Conservation (phyloP, 78 protist species). For the Dictyostelium intermedium region DNA sequence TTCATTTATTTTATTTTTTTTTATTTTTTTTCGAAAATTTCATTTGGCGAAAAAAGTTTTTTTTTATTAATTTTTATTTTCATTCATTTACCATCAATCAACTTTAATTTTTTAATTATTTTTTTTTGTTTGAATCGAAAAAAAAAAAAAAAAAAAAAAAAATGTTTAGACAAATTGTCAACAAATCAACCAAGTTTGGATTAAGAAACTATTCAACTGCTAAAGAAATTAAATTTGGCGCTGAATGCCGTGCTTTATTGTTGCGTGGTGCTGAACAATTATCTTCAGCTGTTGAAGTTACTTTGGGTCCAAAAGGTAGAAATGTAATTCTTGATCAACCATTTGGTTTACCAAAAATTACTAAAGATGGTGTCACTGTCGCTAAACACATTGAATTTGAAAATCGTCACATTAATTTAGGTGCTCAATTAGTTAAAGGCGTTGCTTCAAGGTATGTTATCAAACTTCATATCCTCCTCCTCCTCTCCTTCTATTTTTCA, state of each 20-base stretch:
- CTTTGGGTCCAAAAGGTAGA: conserved; percentile 99
- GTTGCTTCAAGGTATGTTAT: conserved; percentile 95
- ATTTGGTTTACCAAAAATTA: conserved; percentile 98
- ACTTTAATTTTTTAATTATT: background rate
- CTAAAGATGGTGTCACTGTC: conserved; percentile 99
- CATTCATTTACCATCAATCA: background rate
- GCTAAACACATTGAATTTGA: conserved; percentile 98
- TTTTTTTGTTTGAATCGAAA: background rate
- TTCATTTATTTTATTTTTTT: background rate
- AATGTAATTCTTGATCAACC: conserved; percentile 97
- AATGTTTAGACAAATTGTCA: background rate
- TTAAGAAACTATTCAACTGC: conserved; percentile 76
- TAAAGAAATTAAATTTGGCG: conserved; percentile 94
- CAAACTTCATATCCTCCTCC: too few species aligned
- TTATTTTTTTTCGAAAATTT: background rate
- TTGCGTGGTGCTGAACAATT: conserved; percentile 96
- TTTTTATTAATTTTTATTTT: background rate
- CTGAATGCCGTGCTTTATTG: conserved; percentile 94
- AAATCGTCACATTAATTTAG: conserved; percentile 95
- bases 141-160: background rate
- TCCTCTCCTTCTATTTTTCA: too few species aligned
- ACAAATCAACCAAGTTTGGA: background rate
- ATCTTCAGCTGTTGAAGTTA: conserved; percentile 97
- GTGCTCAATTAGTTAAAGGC: conserved; percentile 96
- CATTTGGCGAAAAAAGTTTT: background rate